Evolutionary conservation across 106 monocot genomes (phyloP).

Genomic region (Dendrobium chrysotoxum): DNA sequence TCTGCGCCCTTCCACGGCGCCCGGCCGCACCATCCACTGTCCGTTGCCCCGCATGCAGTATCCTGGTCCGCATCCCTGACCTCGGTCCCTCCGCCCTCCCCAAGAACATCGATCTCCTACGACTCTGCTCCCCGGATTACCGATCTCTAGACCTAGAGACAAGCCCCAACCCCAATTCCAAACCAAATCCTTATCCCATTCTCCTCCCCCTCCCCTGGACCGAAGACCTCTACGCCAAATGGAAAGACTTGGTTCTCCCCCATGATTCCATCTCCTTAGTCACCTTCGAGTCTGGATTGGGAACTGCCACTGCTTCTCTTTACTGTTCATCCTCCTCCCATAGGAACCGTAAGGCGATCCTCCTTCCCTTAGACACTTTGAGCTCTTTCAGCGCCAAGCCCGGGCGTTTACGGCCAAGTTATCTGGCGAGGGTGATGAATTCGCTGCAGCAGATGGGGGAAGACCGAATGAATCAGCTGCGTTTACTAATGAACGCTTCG

Average conservation of each 20-base stretch:
- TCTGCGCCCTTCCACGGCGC: slow-evolving; percentile 32
- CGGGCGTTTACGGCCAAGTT: slow-evolving; percentile 36
- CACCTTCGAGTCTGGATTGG: background rate
- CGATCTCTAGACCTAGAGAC: background rate
- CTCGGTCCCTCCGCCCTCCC: slow-evolving; percentile 57
- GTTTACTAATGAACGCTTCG: slow-evolving; percentile 33
- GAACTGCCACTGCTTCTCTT: background rate
- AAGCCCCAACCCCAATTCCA: background rate
- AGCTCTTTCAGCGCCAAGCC: background rate
- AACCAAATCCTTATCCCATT: background rate
- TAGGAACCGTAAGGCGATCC: slow-evolving; percentile 27
- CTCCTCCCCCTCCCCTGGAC: slow-evolving; percentile 26
- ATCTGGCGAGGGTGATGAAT: slow-evolving; percentile 30
- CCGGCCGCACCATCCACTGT: slow-evolving; percentile 29
- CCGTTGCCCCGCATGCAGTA: slow-evolving; percentile 78
- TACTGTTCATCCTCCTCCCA: slow-evolving; percentile 8
- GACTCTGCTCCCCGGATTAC: slow-evolving; percentile 20
- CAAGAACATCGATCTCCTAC: slow-evolving; percentile 85
- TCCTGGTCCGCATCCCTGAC: slow-evolving; percentile 42
- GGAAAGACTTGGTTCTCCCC: slow-evolving; percentile 49
- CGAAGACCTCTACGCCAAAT: slow-evolving; percentile 28
- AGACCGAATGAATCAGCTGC: slow-evolving; percentile 18
- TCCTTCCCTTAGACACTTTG: slow-evolving; percentile 25
- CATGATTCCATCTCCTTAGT: slow-evolving; percentile 18
- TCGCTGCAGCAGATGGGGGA: slow-evolving; percentile 35